phyloP scores from a whole-genome alignment of 257 asterid genomes.

The Solanum paucissectum region DNA sequence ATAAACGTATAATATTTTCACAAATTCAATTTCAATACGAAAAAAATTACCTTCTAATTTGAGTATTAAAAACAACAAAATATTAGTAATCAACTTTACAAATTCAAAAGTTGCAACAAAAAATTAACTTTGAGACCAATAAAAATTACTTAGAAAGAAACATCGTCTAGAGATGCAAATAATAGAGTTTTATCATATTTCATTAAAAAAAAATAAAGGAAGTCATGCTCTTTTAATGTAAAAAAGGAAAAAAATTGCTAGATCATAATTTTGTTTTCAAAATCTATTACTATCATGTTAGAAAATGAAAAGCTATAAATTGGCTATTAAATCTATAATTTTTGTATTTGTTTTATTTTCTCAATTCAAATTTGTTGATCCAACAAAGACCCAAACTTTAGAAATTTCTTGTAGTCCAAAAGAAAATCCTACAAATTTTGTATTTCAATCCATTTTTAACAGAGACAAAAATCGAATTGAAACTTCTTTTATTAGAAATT shows the following conservation, averaged over 20 bases:
- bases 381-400: not conserved
- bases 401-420: too few relatives aligned
- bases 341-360: too few relatives aligned
- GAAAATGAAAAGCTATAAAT: not conserved
- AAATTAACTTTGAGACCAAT: not conserved
- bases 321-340: not conserved
- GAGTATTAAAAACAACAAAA: not conserved
- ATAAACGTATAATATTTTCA: too few relatives aligned
- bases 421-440: not conserved
- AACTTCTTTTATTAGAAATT: not conserved
- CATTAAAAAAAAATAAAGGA: not conserved
- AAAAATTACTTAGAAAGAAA: not conserved
- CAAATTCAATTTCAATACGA: too few relatives aligned
- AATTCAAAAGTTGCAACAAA: not conserved
- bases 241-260: not conserved
- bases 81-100: not conserved
- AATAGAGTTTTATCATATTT: too few relatives aligned
- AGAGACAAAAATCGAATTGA: not conserved
- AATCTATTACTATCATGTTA: not conserved
- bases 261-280: not conserved
- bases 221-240: not conserved
- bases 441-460: not conserved
- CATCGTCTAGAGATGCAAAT: not conserved
- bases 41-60: too few relatives aligned
- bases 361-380: too few relatives aligned